phyloP scores from a whole-genome alignment of 371 early-diverging fungal species.

The Capillidium rhysosporum region DNA sequence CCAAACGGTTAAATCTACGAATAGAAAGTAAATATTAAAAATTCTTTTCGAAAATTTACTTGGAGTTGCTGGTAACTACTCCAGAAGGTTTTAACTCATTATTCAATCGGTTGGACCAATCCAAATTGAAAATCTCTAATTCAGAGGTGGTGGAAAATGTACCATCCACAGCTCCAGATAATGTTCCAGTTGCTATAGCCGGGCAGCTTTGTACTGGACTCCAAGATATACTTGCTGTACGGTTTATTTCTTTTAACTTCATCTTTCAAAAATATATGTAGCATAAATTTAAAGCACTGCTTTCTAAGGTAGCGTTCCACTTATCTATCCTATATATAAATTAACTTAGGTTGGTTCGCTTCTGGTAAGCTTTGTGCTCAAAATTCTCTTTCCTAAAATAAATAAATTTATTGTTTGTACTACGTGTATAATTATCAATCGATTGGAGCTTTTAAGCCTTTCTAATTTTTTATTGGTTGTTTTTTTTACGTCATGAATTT shows the following conservation, averaged over 20 bases:
- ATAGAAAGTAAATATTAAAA: neutral
- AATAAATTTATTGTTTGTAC: no score
- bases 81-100: slow-evolving; percentile 25
- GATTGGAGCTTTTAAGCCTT: no score
- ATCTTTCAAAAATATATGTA: neutral
- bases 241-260: slow-evolving; percentile 41
- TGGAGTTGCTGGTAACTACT: slow-evolving; percentile 32
- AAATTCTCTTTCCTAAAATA: no score
- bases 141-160: slow-evolving; percentile 79
- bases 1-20: slow-evolving; percentile 65
- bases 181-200: slow-evolving; percentile 79
- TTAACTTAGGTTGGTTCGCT: no score
- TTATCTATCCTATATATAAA: no score
- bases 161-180: slow-evolving; percentile 91
- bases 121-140: slow-evolving; percentile 74
- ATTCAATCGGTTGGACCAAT: slow-evolving; percentile 11
- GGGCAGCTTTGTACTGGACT: slow-evolving; percentile 49
- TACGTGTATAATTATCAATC: no score
- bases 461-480: no score
- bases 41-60: slow-evolving; percentile 22
- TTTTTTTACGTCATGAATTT: no score
- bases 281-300: no score
- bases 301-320: no score
- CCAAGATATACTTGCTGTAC: slow-evolving; percentile 70
- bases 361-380: no score